Evolutionary conservation across 2,329 filamentous ascomycete genomes (phyloP), one percentile per base, ranked within the genome.

Genomic region (Aspergillus sp.): DNA sequence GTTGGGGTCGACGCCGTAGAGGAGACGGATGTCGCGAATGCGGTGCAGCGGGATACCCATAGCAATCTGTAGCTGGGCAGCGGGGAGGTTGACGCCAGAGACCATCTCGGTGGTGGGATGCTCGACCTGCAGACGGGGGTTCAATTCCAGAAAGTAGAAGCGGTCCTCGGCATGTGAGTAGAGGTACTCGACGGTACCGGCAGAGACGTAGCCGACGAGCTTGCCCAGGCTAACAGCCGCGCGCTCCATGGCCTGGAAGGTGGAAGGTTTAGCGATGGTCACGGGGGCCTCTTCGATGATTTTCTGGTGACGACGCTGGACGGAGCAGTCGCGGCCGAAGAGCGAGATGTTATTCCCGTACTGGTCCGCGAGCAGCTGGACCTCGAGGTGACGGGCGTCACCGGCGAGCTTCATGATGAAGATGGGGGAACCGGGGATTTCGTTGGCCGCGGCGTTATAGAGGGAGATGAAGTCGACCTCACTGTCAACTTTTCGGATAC

Each of bases 351-450:
- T 97, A 81, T 98, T 96, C 65, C 94, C 93, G 69, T 98, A 98
- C 78, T 98, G 89, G 75, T 98, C 94, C 55, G 93, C 94, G 45
- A 98, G 78, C 55, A 98, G 77, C 74, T 98, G 93, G 48, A 98
- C 94, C 72, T 98, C 93, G 73, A 98, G 76, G 79, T 98, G 93
- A 58, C 93, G 80, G 36, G 93, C 93, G 66, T 94, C 95, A 58
- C 91, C 93, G 43, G 93, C 93, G 53, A 98, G 77, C 81, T 98
- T 96, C 93, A 98, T 98, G 74, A 98, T 94, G 79, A 98, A 98
- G 72, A 98, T 98, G 57, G 94, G 93, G 29, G 93, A 98, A 42
- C 94, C 94, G 7, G 93, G 94, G 57, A 98, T 97, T 71, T 98
- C 94, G 69, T 85, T 94, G 4, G 93, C 90, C 26, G 94, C 93